These are phyloP conservation scores for Mimosa pudica DNA, from an alignment of 306 rosid species.

Conservation along the genomic window DNA sequence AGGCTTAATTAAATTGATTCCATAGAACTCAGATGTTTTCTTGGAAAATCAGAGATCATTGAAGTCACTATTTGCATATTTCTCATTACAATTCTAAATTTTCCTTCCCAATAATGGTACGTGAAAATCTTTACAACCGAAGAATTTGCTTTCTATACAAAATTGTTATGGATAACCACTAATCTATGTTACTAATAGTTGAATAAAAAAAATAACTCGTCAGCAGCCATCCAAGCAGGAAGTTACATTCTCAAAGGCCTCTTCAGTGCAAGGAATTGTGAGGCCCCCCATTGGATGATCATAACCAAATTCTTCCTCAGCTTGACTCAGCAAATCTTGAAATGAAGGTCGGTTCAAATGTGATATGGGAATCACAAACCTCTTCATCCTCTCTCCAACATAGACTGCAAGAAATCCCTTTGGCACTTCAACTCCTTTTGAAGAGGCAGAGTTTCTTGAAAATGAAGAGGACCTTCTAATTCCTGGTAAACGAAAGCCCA, in stretches of 20 bases:
- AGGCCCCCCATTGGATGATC: constrained; percentile 64
- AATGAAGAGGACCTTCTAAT: constrained; percentile 24
- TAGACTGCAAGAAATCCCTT: constrained; percentile 53
- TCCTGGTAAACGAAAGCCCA: constrained; percentile 37
- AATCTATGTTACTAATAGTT: constrained; percentile 8
- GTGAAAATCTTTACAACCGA: background rate
- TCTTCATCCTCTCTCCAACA: constrained; percentile 51
- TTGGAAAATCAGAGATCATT: background rate
- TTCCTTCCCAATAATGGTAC: background rate
- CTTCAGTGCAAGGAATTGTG: constrained; percentile 50
- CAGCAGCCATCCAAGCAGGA: background rate
- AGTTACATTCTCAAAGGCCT: background rate
- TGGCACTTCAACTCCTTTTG: constrained; percentile 35
- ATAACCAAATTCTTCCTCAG: constrained; percentile 54
- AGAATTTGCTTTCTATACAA: constrained; percentile 10
- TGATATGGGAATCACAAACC: constrained; percentile 50
- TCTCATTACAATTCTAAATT: background rate
- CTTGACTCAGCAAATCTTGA: constrained; percentile 41
- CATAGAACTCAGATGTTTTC: background rate
- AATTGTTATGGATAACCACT: constrained; percentile 25
- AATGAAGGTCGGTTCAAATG: constrained; percentile 46
- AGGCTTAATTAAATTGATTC: background rate
- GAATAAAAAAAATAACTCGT: background rate
- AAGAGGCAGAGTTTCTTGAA: constrained; percentile 4
- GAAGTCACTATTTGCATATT: background rate